Evolutionary conservation across 257 asterid genomes (phyloP).

Genomic region (Solanum sparsipilum): DNA sequence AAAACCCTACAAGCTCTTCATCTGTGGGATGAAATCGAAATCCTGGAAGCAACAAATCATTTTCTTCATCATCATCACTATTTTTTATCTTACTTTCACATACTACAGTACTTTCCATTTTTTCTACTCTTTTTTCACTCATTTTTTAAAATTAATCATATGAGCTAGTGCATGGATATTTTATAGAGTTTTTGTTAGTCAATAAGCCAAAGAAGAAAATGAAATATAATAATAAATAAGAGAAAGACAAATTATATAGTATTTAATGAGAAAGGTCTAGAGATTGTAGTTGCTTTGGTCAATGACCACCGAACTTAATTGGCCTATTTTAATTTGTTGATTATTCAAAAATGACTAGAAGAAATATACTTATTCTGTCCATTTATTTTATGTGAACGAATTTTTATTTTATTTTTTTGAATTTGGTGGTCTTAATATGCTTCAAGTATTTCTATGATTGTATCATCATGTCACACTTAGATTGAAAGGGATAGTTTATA

Average conservation of each 20-base stretch:
- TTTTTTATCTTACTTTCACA: neutral
- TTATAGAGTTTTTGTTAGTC: neutral
- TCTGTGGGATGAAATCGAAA: constrained; percentile 5
- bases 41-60: neutral
- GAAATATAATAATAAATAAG: neutral
- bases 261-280: neutral
- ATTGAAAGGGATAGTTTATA: neutral
- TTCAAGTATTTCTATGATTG: neutral
- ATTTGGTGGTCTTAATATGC: too few species aligned
- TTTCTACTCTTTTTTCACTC: neutral
- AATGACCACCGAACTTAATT: neutral
- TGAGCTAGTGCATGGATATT: neutral
- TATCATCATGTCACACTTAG: neutral
- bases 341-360: neutral
- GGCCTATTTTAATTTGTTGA: neutral
- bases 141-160: neutral
- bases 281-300: neutral
- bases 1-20: constrained; percentile 1
- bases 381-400: neutral
- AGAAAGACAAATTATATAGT: neutral
- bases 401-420: neutral
- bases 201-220: neutral
- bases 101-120: neutral
- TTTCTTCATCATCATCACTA: neutral
- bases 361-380: neutral